Evolutionary conservation across 2,329 filamentous ascomycete species (phyloP).

Genomic region (Ambrosiella cleistominuta): DNA sequence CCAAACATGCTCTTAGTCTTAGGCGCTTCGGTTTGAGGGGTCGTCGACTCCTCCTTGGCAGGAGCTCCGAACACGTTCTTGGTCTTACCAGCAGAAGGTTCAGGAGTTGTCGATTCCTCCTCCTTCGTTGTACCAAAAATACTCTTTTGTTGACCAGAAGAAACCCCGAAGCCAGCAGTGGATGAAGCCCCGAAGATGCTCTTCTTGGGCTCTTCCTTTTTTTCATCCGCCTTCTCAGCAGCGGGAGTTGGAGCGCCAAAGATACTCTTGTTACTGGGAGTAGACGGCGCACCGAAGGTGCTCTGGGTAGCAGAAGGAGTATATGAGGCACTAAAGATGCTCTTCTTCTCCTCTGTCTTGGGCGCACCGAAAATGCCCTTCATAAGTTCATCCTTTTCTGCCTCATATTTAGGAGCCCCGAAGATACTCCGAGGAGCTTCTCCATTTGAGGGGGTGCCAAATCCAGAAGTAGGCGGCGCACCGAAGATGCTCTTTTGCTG

Average conservation of each 20-base stretch:
- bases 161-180: background rate
- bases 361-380: background rate
- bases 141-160: background rate
- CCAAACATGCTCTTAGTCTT: slow-evolving; percentile 10
- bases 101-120: background rate
- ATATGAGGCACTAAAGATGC: background rate
- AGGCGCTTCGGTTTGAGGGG: slow-evolving; percentile 2
- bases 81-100: background rate
- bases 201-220: background rate
- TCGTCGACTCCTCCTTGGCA: background rate
- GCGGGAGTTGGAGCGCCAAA: slow-evolving; percentile 2
- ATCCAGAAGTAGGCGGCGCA: background rate
- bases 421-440: background rate
- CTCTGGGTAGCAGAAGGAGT: background rate
- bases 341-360: background rate
- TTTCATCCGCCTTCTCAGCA: background rate
- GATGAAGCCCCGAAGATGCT: background rate
- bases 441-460: no score
- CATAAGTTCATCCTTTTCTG: no score
- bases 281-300: background rate
- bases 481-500: slow-evolving; percentile 4
- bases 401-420: background rate
- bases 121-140: background rate
- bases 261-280: slow-evolving; percentile 1
- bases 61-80: background rate